Percentiles rank a stretch among this genome's conserved stretches.
These are phyloP conservation scores for Colletotrichum eremochloae DNA, from an alignment of 2,329 filamentous ascomycete genomes.

Conservation along the genomic window DNA sequence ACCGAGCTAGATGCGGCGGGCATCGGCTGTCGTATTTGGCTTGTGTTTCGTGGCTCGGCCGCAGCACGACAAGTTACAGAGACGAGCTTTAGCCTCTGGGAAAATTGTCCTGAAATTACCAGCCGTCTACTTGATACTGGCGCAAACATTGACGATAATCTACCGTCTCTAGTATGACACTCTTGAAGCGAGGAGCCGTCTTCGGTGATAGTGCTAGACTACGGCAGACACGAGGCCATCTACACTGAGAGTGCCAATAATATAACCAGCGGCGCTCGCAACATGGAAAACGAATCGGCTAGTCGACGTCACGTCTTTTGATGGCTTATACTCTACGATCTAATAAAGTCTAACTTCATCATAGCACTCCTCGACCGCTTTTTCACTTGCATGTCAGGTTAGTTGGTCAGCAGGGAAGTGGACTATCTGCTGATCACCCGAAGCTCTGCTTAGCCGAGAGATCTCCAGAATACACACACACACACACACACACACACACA, in stretches of 20 bases:
- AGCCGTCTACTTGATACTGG: not conserved
- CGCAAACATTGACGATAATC: not conserved
- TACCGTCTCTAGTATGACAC: not conserved
- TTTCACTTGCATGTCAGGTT: too few species aligned
- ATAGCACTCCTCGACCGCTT: not conserved
- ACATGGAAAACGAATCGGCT: not conserved
- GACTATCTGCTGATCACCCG: too few species aligned
- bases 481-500: too few species aligned
- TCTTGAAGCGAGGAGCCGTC: not conserved
- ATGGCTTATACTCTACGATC: not conserved
- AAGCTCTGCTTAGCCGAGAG: too few species aligned
- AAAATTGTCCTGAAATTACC: not conserved
- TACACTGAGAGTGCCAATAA: not conserved
- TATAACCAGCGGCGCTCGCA: not conserved
- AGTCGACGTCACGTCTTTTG: not conserved
- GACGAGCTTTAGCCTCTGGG: constrained; percentile 24
- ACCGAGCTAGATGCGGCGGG: constrained; percentile 12
- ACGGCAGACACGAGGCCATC: too few species aligned
- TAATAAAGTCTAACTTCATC: not conserved
- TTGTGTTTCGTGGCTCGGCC: not conserved
- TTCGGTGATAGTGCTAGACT: too few species aligned
- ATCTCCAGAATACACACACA: too few species aligned
- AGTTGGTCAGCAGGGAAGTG: too few species aligned
- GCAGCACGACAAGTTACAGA: too few species aligned
- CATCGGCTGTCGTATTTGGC: constrained; percentile 8